Evolutionary conservation across 2,329 filamentous ascomycete species (phyloP).

Genomic region (Colletotrichum lindemuthianum): DNA sequence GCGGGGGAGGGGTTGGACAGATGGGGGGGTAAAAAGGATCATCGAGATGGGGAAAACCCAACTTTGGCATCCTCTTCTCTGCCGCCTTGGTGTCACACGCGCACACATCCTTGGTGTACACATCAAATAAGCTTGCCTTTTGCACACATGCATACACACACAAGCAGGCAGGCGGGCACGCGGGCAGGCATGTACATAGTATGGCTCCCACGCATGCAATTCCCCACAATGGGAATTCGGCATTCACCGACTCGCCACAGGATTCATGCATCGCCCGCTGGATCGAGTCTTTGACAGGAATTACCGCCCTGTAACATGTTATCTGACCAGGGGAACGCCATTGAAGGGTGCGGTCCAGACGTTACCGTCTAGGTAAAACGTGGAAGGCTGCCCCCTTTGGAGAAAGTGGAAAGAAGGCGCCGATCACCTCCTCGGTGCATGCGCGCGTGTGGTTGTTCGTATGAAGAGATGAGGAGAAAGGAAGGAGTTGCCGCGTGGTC

Average conservation of each 20-base stretch:
- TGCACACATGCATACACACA: background rate
- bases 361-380: background rate
- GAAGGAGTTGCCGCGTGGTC: slow-evolving; percentile 23
- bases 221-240: slow-evolving; percentile 21
- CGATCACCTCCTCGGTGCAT: slow-evolving; percentile 13
- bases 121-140: background rate
- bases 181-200: background rate
- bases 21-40: background rate
- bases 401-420: slow-evolving; percentile 23
- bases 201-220: background rate
- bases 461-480: slow-evolving; percentile 11
- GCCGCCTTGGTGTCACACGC: too few species aligned
- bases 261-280: slow-evolving; percentile 3
- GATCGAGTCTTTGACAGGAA: background rate
- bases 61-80: background rate
- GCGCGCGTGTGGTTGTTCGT: background rate
- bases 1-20: background rate
- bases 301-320: background rate
- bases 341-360: background rate
- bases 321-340: slow-evolving; percentile 4
- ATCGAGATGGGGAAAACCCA: slow-evolving; percentile 18
- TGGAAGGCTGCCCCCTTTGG: background rate
- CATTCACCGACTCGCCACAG: slow-evolving; percentile 30
- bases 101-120: background rate
- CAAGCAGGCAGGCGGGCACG: background rate